Evolutionary conservation across 2,329 filamentous ascomycete species (phyloP), one percentile per base, ranked within the genome.

Genomic region (Harringtonia aguacate): DNA sequence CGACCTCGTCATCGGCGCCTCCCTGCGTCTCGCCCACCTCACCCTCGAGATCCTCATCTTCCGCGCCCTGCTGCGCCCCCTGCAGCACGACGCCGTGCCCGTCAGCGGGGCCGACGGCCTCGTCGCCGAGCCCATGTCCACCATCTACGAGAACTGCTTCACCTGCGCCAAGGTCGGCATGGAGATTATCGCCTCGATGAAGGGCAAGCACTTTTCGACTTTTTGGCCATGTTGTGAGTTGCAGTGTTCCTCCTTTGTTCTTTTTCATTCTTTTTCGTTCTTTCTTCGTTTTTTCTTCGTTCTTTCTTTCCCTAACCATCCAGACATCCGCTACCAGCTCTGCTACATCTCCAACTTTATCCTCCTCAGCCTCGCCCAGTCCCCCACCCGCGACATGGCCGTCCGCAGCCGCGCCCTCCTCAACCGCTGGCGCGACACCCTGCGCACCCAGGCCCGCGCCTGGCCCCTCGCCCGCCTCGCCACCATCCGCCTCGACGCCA

Each of bases 21-120:
- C 51, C 9, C 45, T 56, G 39, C 51, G 53, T 0, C 31, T 56
- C 28, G 50, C 53, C 3, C 53, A 56, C 42, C 38, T 56, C 27
- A 52, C 53, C 1, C 44, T 56, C 15, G 53, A 55, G 41, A 50
- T 53, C 9, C 49, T 55, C 35, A 55, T 56, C 14, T 56, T 56
- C 42, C 50, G 54, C 12, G 54, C 53, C 6, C 46, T 56, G 18
- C 50, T 55, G 10, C 51, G 54, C 3, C 54, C 53, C 7, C 50
- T 56, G 6, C 21, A 41, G 13, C 39, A 47, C 29, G 30, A 47
- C 8, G 36, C 44, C 13, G 43, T 48, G 7, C 27, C 44, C 3
- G 8, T 43, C 9, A n/a, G n/a, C n/a, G n/a, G n/a, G n/a, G 34
- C 38, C 36, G 12, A 30, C 14, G 53, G 50, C 18, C 36, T 18